Evolutionary conservation across 179 eudicot species (phyloP).

Genomic region (Nepenthes alata): DNA sequence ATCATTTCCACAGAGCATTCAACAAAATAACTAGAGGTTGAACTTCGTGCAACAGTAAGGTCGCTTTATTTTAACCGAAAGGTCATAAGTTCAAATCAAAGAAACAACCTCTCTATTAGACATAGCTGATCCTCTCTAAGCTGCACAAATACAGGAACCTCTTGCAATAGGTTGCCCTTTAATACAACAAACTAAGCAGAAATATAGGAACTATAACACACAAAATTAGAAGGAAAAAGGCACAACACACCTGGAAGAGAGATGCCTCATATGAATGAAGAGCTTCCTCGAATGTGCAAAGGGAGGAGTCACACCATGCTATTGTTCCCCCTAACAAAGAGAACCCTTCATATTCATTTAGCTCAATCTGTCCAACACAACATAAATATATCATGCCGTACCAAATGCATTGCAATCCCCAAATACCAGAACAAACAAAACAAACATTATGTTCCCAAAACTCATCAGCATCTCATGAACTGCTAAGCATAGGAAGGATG

Average conservation of each 20-base stretch:
- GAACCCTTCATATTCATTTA: constrained; percentile 60
- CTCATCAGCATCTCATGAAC: background rate
- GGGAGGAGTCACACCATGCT: constrained; percentile 58
- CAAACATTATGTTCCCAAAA: constrained; percentile 1
- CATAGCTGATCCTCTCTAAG: too few species aligned
- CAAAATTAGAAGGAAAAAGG: constrained; percentile 12
- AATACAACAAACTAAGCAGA: background rate
- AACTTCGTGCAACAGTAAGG: too few species aligned
- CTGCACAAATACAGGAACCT: too few species aligned
- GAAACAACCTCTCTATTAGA: too few species aligned
- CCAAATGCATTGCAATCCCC: constrained; percentile 2
- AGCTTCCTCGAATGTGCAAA: constrained; percentile 49
- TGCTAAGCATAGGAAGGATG: background rate
- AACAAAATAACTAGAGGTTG: too few species aligned
- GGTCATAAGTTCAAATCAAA: too few species aligned
- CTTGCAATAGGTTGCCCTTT: too few species aligned
- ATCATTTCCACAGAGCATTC: too few species aligned
- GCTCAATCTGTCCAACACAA: constrained; percentile 60
- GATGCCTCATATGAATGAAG: constrained; percentile 41
- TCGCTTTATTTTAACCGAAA: too few species aligned
- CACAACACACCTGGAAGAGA: constrained; percentile 48
- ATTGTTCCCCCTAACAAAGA: constrained; percentile 61
- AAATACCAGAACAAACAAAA: background rate
- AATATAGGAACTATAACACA: background rate
- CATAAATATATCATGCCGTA: constrained; percentile 6